Base-by-base conservation (phyloP, 495 filamentous ascomycete species). In the Staphylotrichum longicolle region DNA sequence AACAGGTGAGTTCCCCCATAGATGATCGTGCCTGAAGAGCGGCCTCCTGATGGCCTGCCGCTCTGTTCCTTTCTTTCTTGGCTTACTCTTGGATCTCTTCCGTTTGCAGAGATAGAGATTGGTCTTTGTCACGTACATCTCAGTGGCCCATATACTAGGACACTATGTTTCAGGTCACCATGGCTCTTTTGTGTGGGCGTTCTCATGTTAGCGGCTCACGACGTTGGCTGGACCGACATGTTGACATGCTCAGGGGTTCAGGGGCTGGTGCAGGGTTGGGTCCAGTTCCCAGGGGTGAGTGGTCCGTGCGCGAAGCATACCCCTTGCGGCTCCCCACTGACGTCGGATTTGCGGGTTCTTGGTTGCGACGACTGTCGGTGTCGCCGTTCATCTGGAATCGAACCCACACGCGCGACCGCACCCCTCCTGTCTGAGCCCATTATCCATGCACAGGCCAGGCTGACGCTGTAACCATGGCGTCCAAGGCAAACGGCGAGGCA, bases 211-310 rank as follows among this genome's bases (percentile, higher is more conserved):
- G 37, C 10, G 5, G 37, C 6, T 39, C 37, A 10, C 15, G 44
- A 20, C 6, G 44, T 15, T 46, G 12, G 20, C 20, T 15, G 7
- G n/a, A 15, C 44, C n/a, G 44, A 0, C 2, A 4, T 54, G 35
- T 40, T 54, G 51, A 54, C 51, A 27, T 54, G 3, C 20, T 44
- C 52, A 55, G 52, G 52, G 54, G 54, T 46, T 62, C 60, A 62
- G 60, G 60, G 60, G 52, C 45, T 51, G 27, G 39, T n/a, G n/a
- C n/a, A 49, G 51, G 51, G 51, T 7, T 54, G 14, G 2, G 33
- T 5, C 4, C 5, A n/a, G 39, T 5, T 2, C 4, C 4, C 57
- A 41, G 20, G 40, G 39, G 30, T n/a, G 5, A 14, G 7, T 58
- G 61, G 61, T 30, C 54, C 61, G 61, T 63, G 61, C 61, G 37